Evolutionary conservation across 2,329 filamentous ascomycete genomes (phyloP).

Genomic region (Colletotrichum sp.): DNA sequence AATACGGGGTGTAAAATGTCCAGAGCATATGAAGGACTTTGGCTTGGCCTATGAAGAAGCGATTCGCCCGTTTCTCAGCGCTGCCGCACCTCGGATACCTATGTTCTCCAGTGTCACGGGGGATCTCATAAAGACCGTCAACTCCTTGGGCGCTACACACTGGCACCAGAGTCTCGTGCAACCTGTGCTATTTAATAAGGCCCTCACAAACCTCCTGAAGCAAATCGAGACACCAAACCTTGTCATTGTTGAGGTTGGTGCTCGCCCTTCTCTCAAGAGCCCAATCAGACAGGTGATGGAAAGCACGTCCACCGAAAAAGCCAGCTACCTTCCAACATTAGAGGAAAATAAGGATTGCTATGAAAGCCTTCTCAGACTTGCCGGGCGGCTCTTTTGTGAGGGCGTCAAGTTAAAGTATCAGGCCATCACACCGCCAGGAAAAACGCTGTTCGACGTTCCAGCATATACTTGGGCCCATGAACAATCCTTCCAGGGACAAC

Average conservation of each 20-base stretch:
- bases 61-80: not conserved
- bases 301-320: not conserved
- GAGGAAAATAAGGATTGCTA: not conserved
- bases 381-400: not conserved
- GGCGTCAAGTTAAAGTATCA: not conserved
- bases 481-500: not conserved
- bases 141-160: conserved; percentile 29
- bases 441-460: not conserved
- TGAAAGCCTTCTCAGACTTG: not conserved
- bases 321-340: not conserved
- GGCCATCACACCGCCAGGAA: not conserved
- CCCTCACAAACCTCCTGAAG: not conserved
- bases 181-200: conserved; percentile 46
- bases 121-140: not conserved
- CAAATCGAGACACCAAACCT: not conserved
- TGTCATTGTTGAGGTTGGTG: conserved; percentile 24
- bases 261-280: conserved; percentile 22
- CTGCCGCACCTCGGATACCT: not conserved
- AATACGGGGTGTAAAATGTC: conserved; percentile 36
- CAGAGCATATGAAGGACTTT: not conserved
- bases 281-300: conserved; percentile 21
- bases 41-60: not conserved
- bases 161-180: conserved; percentile 49
- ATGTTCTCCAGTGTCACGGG: conserved; percentile 28
- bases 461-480: not conserved